Evolutionary conservation across 352 stramenopile species (phyloP), one percentile per base, ranked within the genome.

Genomic region (Pythium rishiriense): DNA sequence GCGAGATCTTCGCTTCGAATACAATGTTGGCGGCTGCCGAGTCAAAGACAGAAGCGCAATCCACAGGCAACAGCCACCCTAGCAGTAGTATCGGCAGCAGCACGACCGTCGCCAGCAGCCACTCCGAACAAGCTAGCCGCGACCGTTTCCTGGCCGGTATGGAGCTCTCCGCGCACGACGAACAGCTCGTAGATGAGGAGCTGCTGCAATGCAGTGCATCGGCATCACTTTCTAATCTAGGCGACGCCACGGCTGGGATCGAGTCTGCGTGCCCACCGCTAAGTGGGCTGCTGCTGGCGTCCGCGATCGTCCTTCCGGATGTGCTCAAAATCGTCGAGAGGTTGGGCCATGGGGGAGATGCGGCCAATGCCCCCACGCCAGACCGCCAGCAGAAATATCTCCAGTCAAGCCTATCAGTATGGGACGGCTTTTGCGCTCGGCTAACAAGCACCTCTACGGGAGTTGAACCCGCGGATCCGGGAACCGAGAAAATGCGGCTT

Each of bases 261-360:
- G 68, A 15, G 12, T 39, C 22, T 11, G 25, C 54, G 12, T 64
- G 47, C 45, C 48, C 55, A 41, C 46, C 56, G 24, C 21, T 70
- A 49, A 51, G 63, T 3, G 65, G 54, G 1, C 62, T 73, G 35
- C 50, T 81, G 10, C 58, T 89, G 50, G 76, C 70, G 5, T 47
- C 87, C 12, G 82, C 82, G n/a, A 76, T 87, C 33, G 42, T 85
- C 10, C 41, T 88, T 7, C 63, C 75, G 46, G 79, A 88, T 39
- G 57, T 85, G n/a, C 72, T 81, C 6, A 59, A 61, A 28, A 58
- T 57, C 26, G 64, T 87, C n/a, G 62, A 78, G n/a, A 73, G 55
- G 10, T 49, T 83, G 10, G 65, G 81, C 15, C 48, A 58, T 14
- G 46, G 58, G 17, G 50, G 33, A 3, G 37, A 58, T 49, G 68